Percentiles rank a stretch among this genome's conserved stretches.
Evolutionary conservation across 345 rosid genomes (phyloP).

Genomic region (Conringia planisiliqua): DNA sequence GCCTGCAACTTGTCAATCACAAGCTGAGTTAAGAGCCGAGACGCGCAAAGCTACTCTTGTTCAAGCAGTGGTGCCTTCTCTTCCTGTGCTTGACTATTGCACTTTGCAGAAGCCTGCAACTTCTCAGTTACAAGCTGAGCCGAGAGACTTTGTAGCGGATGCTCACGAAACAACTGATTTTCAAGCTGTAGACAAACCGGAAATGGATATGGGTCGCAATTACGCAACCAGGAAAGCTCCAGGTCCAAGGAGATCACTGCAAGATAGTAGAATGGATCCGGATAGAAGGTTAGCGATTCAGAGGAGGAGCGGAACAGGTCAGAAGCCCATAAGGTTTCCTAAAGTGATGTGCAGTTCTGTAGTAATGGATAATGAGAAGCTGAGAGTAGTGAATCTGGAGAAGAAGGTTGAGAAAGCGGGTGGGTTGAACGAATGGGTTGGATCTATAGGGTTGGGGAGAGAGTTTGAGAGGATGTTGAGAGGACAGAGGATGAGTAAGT

Average conservation of each 20-base stretch:
- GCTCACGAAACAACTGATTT: not conserved
- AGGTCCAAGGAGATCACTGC: conserved; percentile 11
- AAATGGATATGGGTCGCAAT: conserved; percentile 12
- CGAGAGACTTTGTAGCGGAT: conserved; percentile 27
- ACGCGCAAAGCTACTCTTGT: not conserved
- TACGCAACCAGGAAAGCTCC: conserved; percentile 26
- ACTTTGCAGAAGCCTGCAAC: conserved; percentile 31
- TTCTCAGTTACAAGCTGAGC: conserved; percentile 29
- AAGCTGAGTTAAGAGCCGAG: conserved; percentile 29
- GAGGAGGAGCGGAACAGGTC: not conserved
- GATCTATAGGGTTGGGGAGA: conserved; percentile 64
- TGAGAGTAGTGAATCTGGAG: conserved; percentile 69
- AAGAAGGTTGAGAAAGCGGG: conserved; percentile 75
- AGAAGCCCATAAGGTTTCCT: conserved; percentile 30
- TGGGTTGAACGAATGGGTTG: conserved; percentile 73
- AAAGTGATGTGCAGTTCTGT: conserved; percentile 38
- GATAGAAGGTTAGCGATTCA: conserved; percentile 9
- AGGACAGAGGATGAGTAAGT: conserved; percentile 53
- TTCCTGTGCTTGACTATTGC: conserved; percentile 19
- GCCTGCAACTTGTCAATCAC: conserved; percentile 31
- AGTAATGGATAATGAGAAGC: conserved; percentile 45
- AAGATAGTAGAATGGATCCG: not conserved
- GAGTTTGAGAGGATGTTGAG: conserved; percentile 71
- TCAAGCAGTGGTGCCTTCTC: conserved; percentile 35
- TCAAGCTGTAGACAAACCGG: conserved; percentile 44